Percentiles rank a stretch among this genome's conserved stretches.
Evolutionary conservation across 371 early-diverging fungal species (phyloP).

Genomic region (Mortierella sp.): DNA sequence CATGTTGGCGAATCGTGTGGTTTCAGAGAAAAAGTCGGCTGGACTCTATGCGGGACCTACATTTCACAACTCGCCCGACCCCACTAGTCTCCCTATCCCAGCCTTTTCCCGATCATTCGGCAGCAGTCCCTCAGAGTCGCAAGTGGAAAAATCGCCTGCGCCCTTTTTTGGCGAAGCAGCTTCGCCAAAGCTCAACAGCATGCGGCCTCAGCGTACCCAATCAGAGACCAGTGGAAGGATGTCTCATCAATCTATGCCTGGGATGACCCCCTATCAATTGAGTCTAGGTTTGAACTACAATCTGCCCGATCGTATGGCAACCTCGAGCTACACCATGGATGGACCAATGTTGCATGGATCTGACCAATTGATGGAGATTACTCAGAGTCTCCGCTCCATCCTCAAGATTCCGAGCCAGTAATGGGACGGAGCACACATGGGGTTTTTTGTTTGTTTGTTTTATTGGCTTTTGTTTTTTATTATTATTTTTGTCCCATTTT

Average conservation of each 20-base stretch:
- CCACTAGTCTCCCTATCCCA: constrained; percentile 80
- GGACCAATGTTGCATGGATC: constrained; percentile 16
- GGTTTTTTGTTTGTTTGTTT: not conserved
- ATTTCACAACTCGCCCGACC: constrained; percentile 85
- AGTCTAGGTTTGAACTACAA: constrained; percentile 18
- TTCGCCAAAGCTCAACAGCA: constrained; percentile 31
- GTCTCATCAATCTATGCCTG: constrained; percentile 37
- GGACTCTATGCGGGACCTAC: constrained; percentile 80
- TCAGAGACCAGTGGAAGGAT: constrained; percentile 30
- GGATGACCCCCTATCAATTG: constrained; percentile 3
- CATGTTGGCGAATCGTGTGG: constrained; percentile 28
- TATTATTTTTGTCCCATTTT: not conserved
- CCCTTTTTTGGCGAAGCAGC: constrained; percentile 39
- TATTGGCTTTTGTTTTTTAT: constrained; percentile 1
- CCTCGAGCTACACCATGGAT: constrained; percentile 33
- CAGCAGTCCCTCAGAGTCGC: constrained; percentile 7
- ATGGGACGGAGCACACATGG: not conserved
- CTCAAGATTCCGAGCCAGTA: constrained; percentile 54
- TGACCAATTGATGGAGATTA: constrained; percentile 40
- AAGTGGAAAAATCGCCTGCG: constrained; percentile 12
- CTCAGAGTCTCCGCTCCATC: constrained; percentile 45
- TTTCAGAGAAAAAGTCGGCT: constrained; percentile 20
- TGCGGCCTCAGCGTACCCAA: constrained; percentile 30
- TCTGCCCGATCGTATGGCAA: constrained; percentile 53
- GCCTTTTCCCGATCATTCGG: constrained; percentile 59